phyloP scores from a whole-genome alignment of 352 stramenopile genomes.

The Globisporangium uncinulatum region DNA sequence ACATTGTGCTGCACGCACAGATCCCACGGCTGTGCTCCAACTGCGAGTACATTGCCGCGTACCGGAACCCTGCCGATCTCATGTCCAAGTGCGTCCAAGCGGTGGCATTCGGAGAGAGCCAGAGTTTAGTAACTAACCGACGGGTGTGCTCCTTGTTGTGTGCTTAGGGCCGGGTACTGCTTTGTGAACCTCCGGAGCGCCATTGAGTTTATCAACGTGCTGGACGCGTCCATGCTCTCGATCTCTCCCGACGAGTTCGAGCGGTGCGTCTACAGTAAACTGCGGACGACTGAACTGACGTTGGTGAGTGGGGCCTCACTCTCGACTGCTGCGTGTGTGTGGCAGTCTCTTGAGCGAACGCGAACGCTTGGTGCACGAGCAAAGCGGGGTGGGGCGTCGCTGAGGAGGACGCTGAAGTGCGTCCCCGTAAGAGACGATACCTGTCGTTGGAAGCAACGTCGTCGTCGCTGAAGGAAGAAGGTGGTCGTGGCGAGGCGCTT shows the following conservation, averaged over 20 bases:
- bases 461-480: not conserved
- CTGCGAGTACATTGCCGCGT: conserved; percentile 89
- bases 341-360: conserved; percentile 31
- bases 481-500: not conserved
- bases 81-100: conserved; percentile 77
- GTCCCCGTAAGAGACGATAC: not conserved
- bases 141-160: conserved; percentile 1
- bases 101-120: too few relatives aligned
- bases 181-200: conserved; percentile 90
- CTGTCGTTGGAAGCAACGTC: not conserved
- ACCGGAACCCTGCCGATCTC: conserved; percentile 82
- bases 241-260: conserved; percentile 79
- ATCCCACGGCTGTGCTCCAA: conserved; percentile 86
- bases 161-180: conserved; percentile 79
- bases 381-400: not conserved
- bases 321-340: not conserved
- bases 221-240: conserved; percentile 79
- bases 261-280: conserved; percentile 22
- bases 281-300: not conserved
- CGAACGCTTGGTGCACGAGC: conserved; percentile 23
- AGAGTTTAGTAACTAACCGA: not conserved
- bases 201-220: conserved; percentile 87
- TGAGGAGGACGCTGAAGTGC: not conserved
- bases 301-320: not conserved
- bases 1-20: conserved; percentile 87